Conservation (phyloP, 345 rosid species). For the Gynandropsis gynandra region DNA sequence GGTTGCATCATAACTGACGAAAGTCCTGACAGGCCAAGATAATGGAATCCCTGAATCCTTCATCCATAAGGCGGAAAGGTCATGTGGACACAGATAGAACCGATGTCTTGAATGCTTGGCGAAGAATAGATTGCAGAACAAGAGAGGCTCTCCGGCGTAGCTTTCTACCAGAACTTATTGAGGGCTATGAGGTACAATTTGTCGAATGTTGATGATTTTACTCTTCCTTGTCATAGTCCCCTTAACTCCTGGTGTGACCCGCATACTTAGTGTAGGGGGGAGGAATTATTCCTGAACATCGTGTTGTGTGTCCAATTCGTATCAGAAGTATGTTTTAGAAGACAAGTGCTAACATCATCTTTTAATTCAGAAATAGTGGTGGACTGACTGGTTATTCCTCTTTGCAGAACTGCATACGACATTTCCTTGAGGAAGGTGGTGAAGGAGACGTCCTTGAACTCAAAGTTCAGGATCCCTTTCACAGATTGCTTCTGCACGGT, state of each 20-base stretch:
- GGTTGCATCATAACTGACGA: not conserved
- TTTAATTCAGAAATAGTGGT: not conserved
- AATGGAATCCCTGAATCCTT: slow-evolving; percentile 36
- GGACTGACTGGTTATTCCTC: not conserved
- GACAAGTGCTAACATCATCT: no score
- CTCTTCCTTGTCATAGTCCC: not conserved
- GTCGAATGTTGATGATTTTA: not conserved
- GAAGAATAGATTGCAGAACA: slow-evolving; percentile 64
- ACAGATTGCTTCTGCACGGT: slow-evolving; percentile 83
- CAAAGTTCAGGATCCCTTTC: slow-evolving; percentile 83
- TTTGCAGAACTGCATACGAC: slow-evolving; percentile 54
- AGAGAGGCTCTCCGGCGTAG: slow-evolving; percentile 90
- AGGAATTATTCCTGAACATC: no score
- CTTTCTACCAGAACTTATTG: slow-evolving; percentile 70
- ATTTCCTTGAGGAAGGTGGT: slow-evolving; percentile 44
- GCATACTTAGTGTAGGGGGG: no score
- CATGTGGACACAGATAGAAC: slow-evolving; percentile 57
- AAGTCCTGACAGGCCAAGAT: slow-evolving; percentile 50
- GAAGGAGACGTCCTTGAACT: slow-evolving; percentile 57
- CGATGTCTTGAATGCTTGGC: slow-evolving; percentile 76
- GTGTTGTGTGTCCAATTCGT: no score
- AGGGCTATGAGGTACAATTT: slow-evolving; percentile 67
- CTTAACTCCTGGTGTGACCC: not conserved
- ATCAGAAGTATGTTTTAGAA: no score
- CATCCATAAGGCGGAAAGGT: slow-evolving; percentile 45